Base-by-base conservation (phyloP, 1,139 yeast species). In the Diutina catenulata region DNA sequence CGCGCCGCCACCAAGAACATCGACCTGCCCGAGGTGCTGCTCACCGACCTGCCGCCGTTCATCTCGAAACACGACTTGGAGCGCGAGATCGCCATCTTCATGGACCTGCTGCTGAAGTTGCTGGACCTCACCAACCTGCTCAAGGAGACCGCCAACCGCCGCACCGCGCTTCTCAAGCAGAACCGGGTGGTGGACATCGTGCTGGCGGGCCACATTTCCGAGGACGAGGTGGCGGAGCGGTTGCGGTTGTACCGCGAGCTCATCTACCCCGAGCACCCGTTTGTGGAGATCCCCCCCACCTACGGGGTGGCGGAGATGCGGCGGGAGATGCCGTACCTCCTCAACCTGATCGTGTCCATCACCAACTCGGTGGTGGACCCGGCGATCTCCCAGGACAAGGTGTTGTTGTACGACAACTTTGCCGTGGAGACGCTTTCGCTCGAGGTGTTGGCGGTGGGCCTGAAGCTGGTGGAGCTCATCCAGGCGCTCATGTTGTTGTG, bases 401-500 rank as follows among this genome's bases (percentile, higher is more conserved):
- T 59, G 20, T 50, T 63, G 32, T 43, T 42, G 20, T 55, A 83
- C 16, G 86, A 80, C 47, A 72, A 71, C 41, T 64, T 70, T 39
- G 79, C 86, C 1, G 62, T 77, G 25, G 68, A 70, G 46, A 57
- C 76, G 7, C 55, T 83, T 1, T 61, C 80, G 3, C 66, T 69
- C 37, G 88, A 83, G 48, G 70, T 80, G 7, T 58, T 84, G 59
- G 68, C 80, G 11, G 64, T 70, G 19, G 94, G 95, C n/a, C 66
- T 74, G 41, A 86, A 83, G 56, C 70, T 79, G 6, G 60, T 77
- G 19, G 91, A 83, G 51, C 57, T 84, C 38, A 59, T 84, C 32
- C 77, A 80, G 51, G 61, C 80, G 15, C 57, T 82, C 36, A 50
- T 82, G 22, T 49, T 83, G 3, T 58, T 82, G 39, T 70, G 81